Conservation (phyloP, 108 stramenopile species). For the Pseudonitzschia pungens region DNA sequence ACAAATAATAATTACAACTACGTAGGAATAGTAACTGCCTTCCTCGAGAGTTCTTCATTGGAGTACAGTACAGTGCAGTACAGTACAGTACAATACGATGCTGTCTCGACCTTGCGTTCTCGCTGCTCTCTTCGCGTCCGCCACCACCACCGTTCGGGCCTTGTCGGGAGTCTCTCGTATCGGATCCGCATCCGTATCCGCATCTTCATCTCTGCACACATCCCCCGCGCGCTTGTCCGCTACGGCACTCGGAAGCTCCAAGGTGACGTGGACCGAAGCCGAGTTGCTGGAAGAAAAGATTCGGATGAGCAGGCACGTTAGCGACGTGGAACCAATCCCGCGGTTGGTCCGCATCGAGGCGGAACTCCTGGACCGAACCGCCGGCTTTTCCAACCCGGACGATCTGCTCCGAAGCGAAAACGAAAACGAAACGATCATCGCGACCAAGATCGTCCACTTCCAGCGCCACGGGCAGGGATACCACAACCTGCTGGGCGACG, state of each 20-base stretch:
- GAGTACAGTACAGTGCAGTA: no score
- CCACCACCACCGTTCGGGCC: no score
- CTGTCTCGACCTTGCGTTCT: no score
- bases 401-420: neutral
- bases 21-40: no score
- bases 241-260: neutral
- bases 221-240: neutral
- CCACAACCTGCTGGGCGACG: conserved; percentile 62
- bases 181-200: no score
- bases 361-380: conserved; percentile 10
- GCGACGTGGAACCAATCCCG: neutral
- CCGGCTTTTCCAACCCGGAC: neutral
- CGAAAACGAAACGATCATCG: neutral
- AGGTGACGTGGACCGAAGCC: conserved; percentile 3
- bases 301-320: neutral
- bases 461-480: conserved; percentile 73
- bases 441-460: conserved; percentile 64
- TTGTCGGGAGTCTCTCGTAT: no score
- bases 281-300: neutral
- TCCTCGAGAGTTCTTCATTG: no score
- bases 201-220: neutral
- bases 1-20: no score
- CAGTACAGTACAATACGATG: no score
- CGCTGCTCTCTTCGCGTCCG: no score
- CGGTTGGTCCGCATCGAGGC: conserved; percentile 5